Conservation (phyloP, 2,329 filamentous ascomycete species). For the Colletotrichum chlorophyti region DNA sequence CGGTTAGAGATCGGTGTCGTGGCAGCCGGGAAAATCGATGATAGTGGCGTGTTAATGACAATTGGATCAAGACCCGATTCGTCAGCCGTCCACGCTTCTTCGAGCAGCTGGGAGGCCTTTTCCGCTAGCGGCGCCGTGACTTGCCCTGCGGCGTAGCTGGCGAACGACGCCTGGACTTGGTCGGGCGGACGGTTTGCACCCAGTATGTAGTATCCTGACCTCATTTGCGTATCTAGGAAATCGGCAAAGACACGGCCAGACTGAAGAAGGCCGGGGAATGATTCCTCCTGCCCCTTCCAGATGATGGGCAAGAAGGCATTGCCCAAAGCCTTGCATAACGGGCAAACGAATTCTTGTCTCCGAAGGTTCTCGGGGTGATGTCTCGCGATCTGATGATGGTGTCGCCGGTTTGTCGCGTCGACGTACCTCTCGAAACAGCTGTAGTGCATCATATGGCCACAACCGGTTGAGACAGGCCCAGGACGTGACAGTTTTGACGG, state of each 20-base stretch:
- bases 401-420: constrained; percentile 81
- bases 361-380: constrained; percentile 87
- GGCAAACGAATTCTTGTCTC: constrained; percentile 91
- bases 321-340: constrained; percentile 93
- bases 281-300: constrained; percentile 91
- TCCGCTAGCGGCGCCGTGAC: constrained; percentile 49
- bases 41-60: constrained; percentile 48
- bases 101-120: constrained; percentile 41
- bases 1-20: constrained; percentile 43
- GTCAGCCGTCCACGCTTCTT: constrained; percentile 49
- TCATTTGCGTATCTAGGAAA: constrained; percentile 70
- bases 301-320: constrained; percentile 95
- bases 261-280: constrained; percentile 76
- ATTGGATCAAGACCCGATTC: constrained; percentile 42
- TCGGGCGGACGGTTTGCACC: constrained; percentile 41
- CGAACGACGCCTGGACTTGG: constrained; percentile 42
- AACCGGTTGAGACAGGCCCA: constrained; percentile 87
- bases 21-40: constrained; percentile 49
- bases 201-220: constrained; percentile 48
- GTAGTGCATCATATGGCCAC: constrained; percentile 98
- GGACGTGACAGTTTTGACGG: constrained; percentile 69
- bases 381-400: constrained; percentile 90
- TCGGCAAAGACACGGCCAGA: constrained; percentile 66
- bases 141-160: constrained; percentile 44
- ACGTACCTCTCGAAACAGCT: constrained; percentile 93